Base-by-base conservation (phyloP, 2,329 filamentous ascomycete species). In the Ceratocystis ficicola region DNA sequence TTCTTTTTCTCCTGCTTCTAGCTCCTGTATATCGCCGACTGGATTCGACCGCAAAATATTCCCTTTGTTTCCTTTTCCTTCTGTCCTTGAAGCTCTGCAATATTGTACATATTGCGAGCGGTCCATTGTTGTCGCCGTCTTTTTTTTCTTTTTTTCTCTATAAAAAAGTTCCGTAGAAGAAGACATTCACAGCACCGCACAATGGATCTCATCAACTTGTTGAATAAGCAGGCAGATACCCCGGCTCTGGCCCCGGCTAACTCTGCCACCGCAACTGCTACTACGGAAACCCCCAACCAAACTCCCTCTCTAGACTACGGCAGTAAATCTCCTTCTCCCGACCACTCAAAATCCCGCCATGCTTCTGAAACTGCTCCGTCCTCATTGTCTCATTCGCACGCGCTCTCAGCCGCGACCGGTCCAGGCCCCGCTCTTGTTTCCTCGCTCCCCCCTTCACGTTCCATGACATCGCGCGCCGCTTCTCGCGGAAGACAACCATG, bases 401-500 rank as follows among this genome's bases (percentile, higher is more conserved):
- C 52, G 25, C 48, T 50, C 44, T 41, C 64, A 46, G 46, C 63
- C 44, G n/a, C 50, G 2, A 60, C 66, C 10, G 64, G 60, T 8
- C 25, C 67, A 20, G 62, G 57, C 15, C 57, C 67, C 50, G 57
- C 61, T 7, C 50, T 57, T 20, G 62, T 44, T 10, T 41, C 52
- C 5, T 22, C 64, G 44, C 36, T 59, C 15, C 55, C 64, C 15
- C 65, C 67, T 44, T 20, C 65, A 7, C 66, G 63, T 44, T 44
- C 66, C 57, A 52, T 64, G 28, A 36, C 62, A 30, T 52, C 57
- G 20, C 57, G 64, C 73, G 73, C 67, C 73, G 75, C 50, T 70
- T 72, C 6, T 70, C 71, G 64, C 66, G 72, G 25, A 68, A 59
- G 67, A 65, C 63, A 76, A 71, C 80, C 80, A 64, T 83, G 80